Percentiles rank a stretch among this genome's conserved stretches.
phyloP scores from a whole-genome alignment of 2,329 filamentous ascomycete species.

The Erysiphe pulchra region DNA sequence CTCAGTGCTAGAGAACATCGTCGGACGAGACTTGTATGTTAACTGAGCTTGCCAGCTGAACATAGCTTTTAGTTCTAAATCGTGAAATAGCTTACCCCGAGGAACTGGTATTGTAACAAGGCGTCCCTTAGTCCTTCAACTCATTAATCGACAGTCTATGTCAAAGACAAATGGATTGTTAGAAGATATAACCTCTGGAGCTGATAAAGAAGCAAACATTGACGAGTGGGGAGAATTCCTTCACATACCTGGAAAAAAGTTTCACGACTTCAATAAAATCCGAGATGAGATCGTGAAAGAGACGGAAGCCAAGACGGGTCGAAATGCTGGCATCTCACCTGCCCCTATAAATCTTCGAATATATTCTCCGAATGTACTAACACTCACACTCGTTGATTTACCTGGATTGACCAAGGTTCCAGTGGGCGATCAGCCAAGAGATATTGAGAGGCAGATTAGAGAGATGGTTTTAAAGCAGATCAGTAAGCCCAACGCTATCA shows the following conservation, averaged over 20 bases:
- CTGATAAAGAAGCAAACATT: constrained; percentile 67
- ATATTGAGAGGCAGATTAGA: constrained; percentile 88
- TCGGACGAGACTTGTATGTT: constrained; percentile 88
- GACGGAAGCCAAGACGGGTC: constrained; percentile 87
- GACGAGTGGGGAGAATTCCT: constrained; percentile 99
- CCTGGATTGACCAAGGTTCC: constrained; percentile 92
- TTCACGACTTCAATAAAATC: constrained; percentile 95
- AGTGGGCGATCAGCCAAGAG: constrained; percentile 82
- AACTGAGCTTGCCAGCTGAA: constrained; percentile 5
- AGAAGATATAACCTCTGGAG: constrained; percentile 34
- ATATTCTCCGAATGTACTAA: constrained; percentile 95
- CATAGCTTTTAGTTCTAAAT: background rate
- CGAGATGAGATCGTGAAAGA: constrained; percentile 92
- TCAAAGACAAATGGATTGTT: constrained; percentile 47
- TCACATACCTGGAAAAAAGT: constrained; percentile 92
- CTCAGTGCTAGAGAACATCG: constrained; percentile 96
- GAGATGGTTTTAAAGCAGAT: constrained; percentile 99
- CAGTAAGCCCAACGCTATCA: constrained; percentile 93
- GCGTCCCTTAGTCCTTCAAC: constrained; percentile 83
- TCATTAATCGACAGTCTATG: constrained; percentile 68
- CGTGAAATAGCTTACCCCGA: constrained; percentile 43
- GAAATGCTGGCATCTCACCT: constrained; percentile 88
- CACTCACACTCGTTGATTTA: constrained; percentile 84
- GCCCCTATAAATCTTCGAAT: constrained; percentile 94
- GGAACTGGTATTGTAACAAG: constrained; percentile 93